Evolutionary conservation across 73 alveolate genomes (phyloP).

Genomic region (Paramecium sonneborni): DNA sequence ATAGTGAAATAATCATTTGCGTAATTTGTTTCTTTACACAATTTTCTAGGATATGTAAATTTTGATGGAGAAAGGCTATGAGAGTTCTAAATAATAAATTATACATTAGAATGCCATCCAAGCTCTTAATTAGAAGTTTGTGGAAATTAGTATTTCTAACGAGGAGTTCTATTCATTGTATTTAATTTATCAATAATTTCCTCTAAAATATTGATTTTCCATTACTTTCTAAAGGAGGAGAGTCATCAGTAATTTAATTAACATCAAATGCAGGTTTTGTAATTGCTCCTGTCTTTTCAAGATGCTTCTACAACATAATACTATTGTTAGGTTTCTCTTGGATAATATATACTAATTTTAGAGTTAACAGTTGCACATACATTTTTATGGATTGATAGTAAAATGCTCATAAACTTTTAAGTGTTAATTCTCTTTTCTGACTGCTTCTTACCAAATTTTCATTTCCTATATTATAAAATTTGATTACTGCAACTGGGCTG

Average conservation of each 20-base stretch:
- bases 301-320: conserved; percentile 37
- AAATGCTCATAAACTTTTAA: conserved; percentile 59
- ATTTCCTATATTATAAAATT: conserved; percentile 49
- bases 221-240: conserved; percentile 43
- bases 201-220: not conserved
- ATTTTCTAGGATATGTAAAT: conserved; percentile 61
- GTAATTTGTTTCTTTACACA: conserved; percentile 63
- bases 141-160: conserved; percentile 56
- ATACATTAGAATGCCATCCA: conserved; percentile 59
- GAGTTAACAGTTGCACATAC: conserved; percentile 12
- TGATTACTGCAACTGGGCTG: conserved; percentile 9
- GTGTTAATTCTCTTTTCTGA: conserved; percentile 56
- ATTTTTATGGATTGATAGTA: conserved; percentile 58
- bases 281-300: conserved; percentile 34
- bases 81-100: not conserved
- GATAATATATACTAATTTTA: conserved; percentile 28
- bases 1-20: conserved; percentile 63
- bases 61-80: conserved; percentile 2
- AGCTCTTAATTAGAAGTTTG: conserved; percentile 59
- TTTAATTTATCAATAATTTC: conserved; percentile 48
- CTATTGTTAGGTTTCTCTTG: conserved; percentile 57
- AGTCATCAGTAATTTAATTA: conserved; percentile 16
- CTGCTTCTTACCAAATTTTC: conserved; percentile 61
- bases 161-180: conserved; percentile 62
- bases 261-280: conserved; percentile 55